Base-by-base conservation (phyloP, 1,139 yeast genomes). In the Pichia sp. region DNA sequence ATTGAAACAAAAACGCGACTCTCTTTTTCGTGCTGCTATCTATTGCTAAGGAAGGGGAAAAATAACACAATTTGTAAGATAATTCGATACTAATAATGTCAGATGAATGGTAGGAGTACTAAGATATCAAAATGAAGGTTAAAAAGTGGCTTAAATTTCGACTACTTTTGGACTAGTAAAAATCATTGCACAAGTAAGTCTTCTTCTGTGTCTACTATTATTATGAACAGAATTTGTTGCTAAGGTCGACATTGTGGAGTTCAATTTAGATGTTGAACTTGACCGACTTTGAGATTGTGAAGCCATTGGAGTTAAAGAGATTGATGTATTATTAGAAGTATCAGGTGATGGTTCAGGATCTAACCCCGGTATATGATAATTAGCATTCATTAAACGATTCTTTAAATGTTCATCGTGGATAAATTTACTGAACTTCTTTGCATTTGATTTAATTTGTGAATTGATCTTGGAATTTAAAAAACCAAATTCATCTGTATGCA, bases 111-210 rank as follows among this genome's bases (percentile, higher is more conserved):
- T 7, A 9, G 9, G 23, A 9, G 23, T 7, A 6, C 6, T 21
- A 21, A 6, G 23, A 6, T 9, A 21, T 21, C 9, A 21, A 30
- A 29, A 16, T 9, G 24, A 31, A 20, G 19, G 3, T 9, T 10
- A n/a, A 35, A n/a, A n/a, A n/a, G n/a, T n/a, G 6, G 14, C n/a
- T 47, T 29, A 48, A 10, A 51, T 43, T 22, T 59, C 58, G 20
- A 58, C 50, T 6, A 58, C 51, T 40, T 49, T 54, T 5, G 64
- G 64, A 19, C 51, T 43, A 9, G 60, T 57, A 41, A 61, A 61
- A 5, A 57, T 51, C 52, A 61, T 50, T 1, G 65, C 65, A 44
- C 64, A 61, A 0, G 63, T 59, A 3, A 59, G 51, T 33, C 63
- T 50, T 34, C 64, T 46, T 18, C 55, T 54, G 34, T 61, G 64